phyloP scores from a whole-genome alignment of 1,284 basidiomycete species.

The Entoloma clypeatum region DNA sequence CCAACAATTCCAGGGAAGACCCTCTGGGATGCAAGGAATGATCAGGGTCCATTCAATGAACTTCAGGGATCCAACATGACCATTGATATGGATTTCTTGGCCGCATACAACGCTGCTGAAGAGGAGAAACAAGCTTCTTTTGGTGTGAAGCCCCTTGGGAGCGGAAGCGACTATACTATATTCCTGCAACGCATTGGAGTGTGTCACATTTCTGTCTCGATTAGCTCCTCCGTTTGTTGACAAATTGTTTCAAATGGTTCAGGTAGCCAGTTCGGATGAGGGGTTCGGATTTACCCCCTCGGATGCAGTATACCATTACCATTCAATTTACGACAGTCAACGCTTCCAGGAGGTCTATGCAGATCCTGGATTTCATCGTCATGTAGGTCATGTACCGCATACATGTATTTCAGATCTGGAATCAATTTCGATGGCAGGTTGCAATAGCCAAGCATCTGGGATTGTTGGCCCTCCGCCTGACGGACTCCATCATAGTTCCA shows the following conservation, averaged over 20 bases:
- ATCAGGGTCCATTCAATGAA: slow-evolving; percentile 48
- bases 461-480: slow-evolving; percentile 57
- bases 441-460: slow-evolving; percentile 58
- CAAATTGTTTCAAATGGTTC: slow-evolving; percentile 24
- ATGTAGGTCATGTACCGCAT: slow-evolving; percentile 39
- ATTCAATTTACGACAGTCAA: slow-evolving; percentile 79
- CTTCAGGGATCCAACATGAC: slow-evolving; percentile 22
- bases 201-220: slow-evolving; percentile 16
- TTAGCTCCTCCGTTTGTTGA: neutral
- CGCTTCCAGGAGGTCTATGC: slow-evolving; percentile 73
- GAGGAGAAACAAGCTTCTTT: slow-evolving; percentile 23
- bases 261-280: slow-evolving; percentile 48
- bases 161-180: slow-evolving; percentile 74
- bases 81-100: slow-evolving; percentile 29
- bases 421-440: slow-evolving; percentile 34
- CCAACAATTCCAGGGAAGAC: slow-evolving; percentile 50
- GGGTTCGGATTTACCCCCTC: slow-evolving; percentile 40
- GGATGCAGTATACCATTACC: slow-evolving; percentile 77
- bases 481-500: slow-evolving; percentile 59
- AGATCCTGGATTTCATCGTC: slow-evolving; percentile 74
- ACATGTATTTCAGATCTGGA: neutral
- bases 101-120: slow-evolving; percentile 23
- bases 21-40: slow-evolving; percentile 64
- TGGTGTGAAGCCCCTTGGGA: slow-evolving; percentile 39
- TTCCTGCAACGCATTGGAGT: slow-evolving; percentile 64